A percentile compares a stretch with the other conserved stretches of the same genome.
phyloP scores from a whole-genome alignment of 768 basidiomycete genomes.

The Dentipellis sp. region DNA sequence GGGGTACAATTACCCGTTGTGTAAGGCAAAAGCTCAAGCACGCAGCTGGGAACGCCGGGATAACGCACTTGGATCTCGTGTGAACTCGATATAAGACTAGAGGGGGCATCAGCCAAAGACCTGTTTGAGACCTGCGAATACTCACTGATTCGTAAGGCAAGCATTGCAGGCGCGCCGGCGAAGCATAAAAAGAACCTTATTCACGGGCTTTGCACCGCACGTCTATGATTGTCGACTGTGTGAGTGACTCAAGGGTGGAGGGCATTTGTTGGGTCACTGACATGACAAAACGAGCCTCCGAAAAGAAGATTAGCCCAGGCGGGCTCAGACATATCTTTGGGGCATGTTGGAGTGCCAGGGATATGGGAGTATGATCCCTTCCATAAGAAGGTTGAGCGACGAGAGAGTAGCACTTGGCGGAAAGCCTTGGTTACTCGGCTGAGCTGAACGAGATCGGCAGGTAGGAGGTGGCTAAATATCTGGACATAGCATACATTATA shows the following conservation, averaged over 20 bases:
- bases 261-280: neutral
- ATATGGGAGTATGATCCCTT: neutral
- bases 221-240: neutral
- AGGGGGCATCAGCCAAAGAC: too few relatives aligned
- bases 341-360: conserved; percentile 2
- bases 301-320: conserved; percentile 9
- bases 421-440: conserved; percentile 20
- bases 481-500: conserved; percentile 4
- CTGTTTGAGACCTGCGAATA: too few relatives aligned
- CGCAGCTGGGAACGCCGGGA: neutral
- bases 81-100: too few relatives aligned
- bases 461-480: conserved; percentile 22
- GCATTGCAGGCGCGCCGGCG: conserved; percentile 10
- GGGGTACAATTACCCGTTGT: neutral
- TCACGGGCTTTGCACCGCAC: conserved; percentile 8
- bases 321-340: conserved; percentile 5
- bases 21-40: neutral
- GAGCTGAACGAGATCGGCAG: conserved; percentile 23
- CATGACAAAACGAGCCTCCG: conserved; percentile 9
- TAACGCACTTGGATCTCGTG: neutral
- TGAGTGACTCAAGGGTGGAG: too few relatives aligned
- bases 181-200: conserved; percentile 5
- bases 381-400: conserved; percentile 20
- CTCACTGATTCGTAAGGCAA: conserved; percentile 6
- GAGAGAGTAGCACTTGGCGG: conserved; percentile 19